Base-by-base conservation (phyloP, 1,139 yeast genomes). In the Candida frijolesensis region DNA sequence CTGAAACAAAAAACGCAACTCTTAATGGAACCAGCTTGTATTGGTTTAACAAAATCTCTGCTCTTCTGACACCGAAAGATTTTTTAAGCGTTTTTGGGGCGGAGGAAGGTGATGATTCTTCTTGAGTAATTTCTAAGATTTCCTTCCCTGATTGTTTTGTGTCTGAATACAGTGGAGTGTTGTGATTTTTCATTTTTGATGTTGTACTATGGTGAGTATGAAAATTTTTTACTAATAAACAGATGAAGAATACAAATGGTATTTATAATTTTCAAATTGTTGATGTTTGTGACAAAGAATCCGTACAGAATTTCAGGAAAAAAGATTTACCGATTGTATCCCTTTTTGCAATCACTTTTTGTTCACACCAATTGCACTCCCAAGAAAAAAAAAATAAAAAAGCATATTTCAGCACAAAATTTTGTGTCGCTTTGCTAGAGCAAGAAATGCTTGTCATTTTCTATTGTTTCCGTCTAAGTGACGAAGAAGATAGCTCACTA, bases 1-100 rank as follows among this genome's bases (percentile, higher is more conserved):
- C 74, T 44, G 78, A 68, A 48, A 82, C 60, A 54, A 80, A 81
- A 53, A 79, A 71, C 29, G 69, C 56, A 9, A 70, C 52, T 48
- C 70, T 75, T 49, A 54, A 63, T 14, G 29, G 42, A 3, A 51
- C 56, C 45, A 50, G 51, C 30, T 55, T 44, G 51, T 62, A 76
- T 54, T 74, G 79, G 7, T 63, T 65, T 19, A 70, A 69, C 54
- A 75, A 62, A 32, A 78, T 60, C 57, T 78, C 82, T 16, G 75
- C 68, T 57, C 66, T 75, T 57, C 72, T 65, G 39, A 78, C 61
- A 27, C 78, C 79, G 45, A 68, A 60, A 7, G 76, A 72, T 51
- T 62, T 65, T 44, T 14, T 40, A 9, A 11, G n/a, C 8, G 35
- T 6, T 5, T n/a, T 9, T 7, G 35, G 35, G 16, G 35, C 12